Evolutionary conservation across 352 stramenopile species (phyloP).

Genomic region (Phytophthora sansomeana): DNA sequence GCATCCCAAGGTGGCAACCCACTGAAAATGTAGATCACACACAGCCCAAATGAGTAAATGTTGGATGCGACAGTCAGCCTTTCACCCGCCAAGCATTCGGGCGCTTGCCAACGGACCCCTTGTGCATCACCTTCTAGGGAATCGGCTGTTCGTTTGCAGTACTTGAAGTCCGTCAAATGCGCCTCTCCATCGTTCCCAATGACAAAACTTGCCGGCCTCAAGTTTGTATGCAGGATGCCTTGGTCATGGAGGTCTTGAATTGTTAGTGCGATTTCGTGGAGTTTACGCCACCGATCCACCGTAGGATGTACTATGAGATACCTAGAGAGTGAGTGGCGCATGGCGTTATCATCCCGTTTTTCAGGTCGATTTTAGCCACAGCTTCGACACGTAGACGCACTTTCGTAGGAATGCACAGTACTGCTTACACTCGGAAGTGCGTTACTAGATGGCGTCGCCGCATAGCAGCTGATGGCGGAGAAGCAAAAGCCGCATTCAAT

Average conservation of each 20-base stretch:
- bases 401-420: background rate
- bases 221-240: conserved; percentile 2
- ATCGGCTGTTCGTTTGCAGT: background rate
- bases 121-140: background rate
- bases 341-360: background rate
- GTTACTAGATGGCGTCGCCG: no score
- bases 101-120: conserved; percentile 1
- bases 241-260: conserved; percentile 8
- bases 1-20: background rate
- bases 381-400: background rate
- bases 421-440: background rate
- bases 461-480: no score
- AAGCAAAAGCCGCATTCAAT: no score
- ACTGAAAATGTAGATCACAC: background rate
- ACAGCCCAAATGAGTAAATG: conserved; percentile 16
- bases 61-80: background rate
- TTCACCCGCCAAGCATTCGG: conserved; percentile 1
- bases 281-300: background rate
- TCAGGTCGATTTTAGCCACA: background rate
- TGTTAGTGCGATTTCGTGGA: background rate
- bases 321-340: background rate
- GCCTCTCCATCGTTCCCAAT: conserved; percentile 9
- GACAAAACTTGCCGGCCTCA: conserved; percentile 1
- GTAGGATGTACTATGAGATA: background rate
- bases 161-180: background rate